Evolutionary conservation across 805 yeast species (phyloP), one percentile per base, ranked within the genome.

Genomic region (Nakazawaea molendinolei): DNA sequence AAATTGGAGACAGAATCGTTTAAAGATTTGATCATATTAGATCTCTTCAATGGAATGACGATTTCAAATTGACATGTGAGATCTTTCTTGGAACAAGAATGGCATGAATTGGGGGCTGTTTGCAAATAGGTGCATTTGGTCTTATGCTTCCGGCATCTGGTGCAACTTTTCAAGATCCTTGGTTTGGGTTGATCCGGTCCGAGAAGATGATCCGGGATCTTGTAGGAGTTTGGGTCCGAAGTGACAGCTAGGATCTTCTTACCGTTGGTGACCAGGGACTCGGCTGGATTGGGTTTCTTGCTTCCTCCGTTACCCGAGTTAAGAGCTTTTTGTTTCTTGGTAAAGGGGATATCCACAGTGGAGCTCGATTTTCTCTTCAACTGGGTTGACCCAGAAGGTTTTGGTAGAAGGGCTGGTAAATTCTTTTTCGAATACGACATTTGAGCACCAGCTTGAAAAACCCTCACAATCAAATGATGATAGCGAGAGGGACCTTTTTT

Each of bases 121-220:
- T 50, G 49, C 10, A 56, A 44, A 9, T 79, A 79, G 49, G 79
- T 79, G 53, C 86, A 79, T 47, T 69, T 75, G 13, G 79, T 76
- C 51, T 79, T 79, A 46, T 76, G 80, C 47, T 71, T 72, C 23
- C 86, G 63, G 52, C 86, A 79, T 22, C 81, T 60, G 4, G 70
- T 63, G 50, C 86, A 79, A 8, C 83, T 71, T 46, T 76, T 76
- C 29, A 75, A 47, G 8, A 64, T 61, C 39, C 65, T 60, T 30
- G 69, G 69, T 38, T 53, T 60, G 3, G 59, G 54, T n/a, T 49
- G 53, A 36, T 51, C 55, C 8, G 38, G 12, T 7, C 27, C n/a
- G 21, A 38, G 29, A 10, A 38, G 30, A 12, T 38, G 34, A 3
- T 33, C 41, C 7, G 41, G 41, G 21, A 38, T 38, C 38, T 38